Conservation (phyloP, 345 rosid species). For the Gossypium sturtianum region DNA sequence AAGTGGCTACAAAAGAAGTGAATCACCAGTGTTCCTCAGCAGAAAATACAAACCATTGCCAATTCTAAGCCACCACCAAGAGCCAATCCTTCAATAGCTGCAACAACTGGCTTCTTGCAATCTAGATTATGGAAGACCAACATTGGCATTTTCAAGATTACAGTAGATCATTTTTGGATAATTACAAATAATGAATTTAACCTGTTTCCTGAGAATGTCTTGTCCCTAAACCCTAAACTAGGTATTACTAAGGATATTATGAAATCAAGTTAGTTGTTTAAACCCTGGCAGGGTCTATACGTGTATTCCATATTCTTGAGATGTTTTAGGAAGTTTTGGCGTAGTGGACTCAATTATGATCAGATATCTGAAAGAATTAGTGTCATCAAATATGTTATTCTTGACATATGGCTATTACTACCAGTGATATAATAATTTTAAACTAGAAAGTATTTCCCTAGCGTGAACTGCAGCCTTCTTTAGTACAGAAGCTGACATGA, state of each 20-base stretch:
- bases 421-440: not conserved
- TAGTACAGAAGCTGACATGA: not conserved
- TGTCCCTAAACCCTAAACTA: not conserved
- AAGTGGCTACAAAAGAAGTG: not conserved
- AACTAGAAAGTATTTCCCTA: not conserved
- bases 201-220: not conserved
- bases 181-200: not conserved
- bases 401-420: not conserved
- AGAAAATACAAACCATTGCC: slow-evolving; percentile 58
- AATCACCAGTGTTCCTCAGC: not conserved
- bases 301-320: not conserved
- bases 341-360: not conserved
- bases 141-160: not conserved
- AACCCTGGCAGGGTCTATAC: not conserved
- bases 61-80: slow-evolving; percentile 96
- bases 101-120: slow-evolving; percentile 90
- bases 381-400: not conserved
- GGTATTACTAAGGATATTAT: not conserved
- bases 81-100: slow-evolving; percentile 92
- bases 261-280: not conserved
- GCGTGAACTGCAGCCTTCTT: not conserved
- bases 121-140: slow-evolving; percentile 29
- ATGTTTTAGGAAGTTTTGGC: not conserved
- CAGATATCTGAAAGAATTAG: not conserved
- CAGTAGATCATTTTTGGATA: not conserved